Evolutionary conservation across 768 basidiomycete genomes (phyloP), one percentile per base, ranked within the genome.

Genomic region (Leccinum truebloodii): DNA sequence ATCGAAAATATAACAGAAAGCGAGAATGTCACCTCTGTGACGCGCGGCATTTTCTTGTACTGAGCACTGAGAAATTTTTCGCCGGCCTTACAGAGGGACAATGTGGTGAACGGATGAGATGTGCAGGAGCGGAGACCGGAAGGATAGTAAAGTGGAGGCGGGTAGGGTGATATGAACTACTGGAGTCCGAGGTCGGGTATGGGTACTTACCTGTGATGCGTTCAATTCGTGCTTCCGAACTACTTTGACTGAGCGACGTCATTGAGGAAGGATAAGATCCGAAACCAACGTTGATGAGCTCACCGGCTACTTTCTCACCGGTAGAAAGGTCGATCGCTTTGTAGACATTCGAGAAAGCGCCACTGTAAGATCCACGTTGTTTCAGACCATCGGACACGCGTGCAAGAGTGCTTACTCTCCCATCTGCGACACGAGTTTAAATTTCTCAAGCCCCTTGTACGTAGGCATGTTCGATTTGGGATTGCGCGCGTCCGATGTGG

Each of bases 281-380:
- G 41, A 35, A 2, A 22, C 9, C 9, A 6, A 37, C 16, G 2
- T 7, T 13, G 10, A 39, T 53, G 41, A 50, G 35, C 83, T 66
- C 72, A 89, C 95, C 89, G 65, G 95, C 95, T 49, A 95, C 89
- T 73, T 87, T 89, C 69, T 87, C 82, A 46, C 87, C 87, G 12
- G 87, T 88, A 39, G 80, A 78, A 52, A 85, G 80, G 72, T 98
- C 91, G 57, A 89, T 67, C 14, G 94, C 96, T 72, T 92, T 92
- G 82, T 96, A 99, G 9, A 99, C 96, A 71, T 97, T 94, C n/a
- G 95, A 98, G 74, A 99, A 99, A 48, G 96, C 96, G 61, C 96
- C 96, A 68, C 88, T 92, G 68, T 34, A 61, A 74, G 59, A 41
- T 60, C 57, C 46, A 44, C 48, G 68, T 73, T 53, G 61, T 58